phyloP scores from a whole-genome alignment of 192 early-diverging fungal species.

The Entophlyctis luteolus region DNA sequence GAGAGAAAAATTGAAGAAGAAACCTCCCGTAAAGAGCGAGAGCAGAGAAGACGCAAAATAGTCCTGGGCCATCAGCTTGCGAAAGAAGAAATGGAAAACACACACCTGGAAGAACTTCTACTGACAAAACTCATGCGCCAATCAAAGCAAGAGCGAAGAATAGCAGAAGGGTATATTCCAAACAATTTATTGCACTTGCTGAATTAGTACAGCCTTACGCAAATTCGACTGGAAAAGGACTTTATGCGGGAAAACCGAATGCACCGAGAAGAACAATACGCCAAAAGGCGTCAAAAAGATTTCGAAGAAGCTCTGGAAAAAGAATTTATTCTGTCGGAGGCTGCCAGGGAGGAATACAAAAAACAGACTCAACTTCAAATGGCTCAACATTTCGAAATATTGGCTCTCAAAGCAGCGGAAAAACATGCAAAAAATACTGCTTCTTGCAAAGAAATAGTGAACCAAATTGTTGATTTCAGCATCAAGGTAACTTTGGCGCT shows the following conservation, averaged over 20 bases:
- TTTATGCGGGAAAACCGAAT: conserved; percentile 52
- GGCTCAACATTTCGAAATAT: conserved; percentile 49
- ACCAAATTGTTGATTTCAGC: conserved; percentile 47
- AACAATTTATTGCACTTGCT: not conserved
- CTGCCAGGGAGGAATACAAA: conserved; percentile 43
- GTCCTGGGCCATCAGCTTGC: conserved; percentile 44
- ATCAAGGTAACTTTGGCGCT: conserved; percentile 36
- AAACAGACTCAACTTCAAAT: conserved; percentile 40
- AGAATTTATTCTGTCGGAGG: conserved; percentile 40
- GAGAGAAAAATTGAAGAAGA: conserved; percentile 49
- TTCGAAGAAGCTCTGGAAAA: conserved; percentile 52
- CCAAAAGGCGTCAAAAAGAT: conserved; percentile 50
- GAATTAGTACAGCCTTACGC: conserved; percentile 37
- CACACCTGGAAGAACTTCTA: conserved; percentile 43
- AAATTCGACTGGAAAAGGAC: conserved; percentile 55
- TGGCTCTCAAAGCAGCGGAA: conserved; percentile 34
- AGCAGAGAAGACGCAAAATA: conserved; percentile 48
- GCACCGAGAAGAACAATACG: conserved; percentile 53
- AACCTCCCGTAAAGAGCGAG: conserved; percentile 42
- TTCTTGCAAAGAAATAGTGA: conserved; percentile 34
- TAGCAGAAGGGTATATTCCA: conserved; percentile 50
- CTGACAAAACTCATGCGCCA: conserved; percentile 46
- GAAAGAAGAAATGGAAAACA: conserved; percentile 44
- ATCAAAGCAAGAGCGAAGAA: conserved; percentile 61
- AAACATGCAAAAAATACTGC: conserved; percentile 30